These are phyloP conservation scores for Eleusine coracana DNA, from an alignment of 176 grass and related monocot species.

Conservation along the genomic window DNA sequence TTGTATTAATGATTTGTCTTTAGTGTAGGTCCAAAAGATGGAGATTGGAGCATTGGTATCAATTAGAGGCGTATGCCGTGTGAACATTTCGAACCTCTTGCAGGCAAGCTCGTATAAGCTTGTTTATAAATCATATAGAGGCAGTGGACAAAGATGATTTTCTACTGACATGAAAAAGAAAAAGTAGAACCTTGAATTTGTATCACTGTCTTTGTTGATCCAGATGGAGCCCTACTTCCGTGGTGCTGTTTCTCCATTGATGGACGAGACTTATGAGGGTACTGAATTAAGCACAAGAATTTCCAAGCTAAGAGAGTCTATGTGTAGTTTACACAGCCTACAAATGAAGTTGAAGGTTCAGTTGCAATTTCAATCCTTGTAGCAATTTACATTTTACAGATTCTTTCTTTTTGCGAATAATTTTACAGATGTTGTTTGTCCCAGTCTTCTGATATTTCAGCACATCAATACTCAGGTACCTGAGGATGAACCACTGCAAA, in stretches of 20 bases:
- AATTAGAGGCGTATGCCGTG: constrained; percentile 87
- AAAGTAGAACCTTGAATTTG: constrained; percentile 16
- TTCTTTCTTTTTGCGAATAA: too few relatives aligned
- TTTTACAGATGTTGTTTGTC: constrained; percentile 7
- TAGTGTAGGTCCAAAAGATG: constrained; percentile 81
- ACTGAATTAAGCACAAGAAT: constrained; percentile 59
- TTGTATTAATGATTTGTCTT: constrained; percentile 46
- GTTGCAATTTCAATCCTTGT: constrained; percentile 15
- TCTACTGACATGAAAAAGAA: background rate
- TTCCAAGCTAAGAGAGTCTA: constrained; percentile 65
- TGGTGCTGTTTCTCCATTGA: constrained; percentile 68
- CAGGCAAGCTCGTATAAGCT: constrained; percentile 52
- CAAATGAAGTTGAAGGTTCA: constrained; percentile 90
- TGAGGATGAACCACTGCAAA: constrained; percentile 86
- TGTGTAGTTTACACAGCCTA: constrained; percentile 77
- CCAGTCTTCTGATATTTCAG: constrained; percentile 21
- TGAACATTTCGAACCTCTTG: constrained; percentile 75
- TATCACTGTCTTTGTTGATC: constrained; percentile 52
- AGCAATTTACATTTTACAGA: background rate
- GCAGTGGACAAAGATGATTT: background rate
- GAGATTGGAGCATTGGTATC: constrained; percentile 81
- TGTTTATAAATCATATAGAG: background rate
- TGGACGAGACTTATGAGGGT: constrained; percentile 53
- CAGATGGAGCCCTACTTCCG: constrained; percentile 95
- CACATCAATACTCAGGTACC: constrained; percentile 55